Base-by-base conservation (phyloP, 257 asterid species). In the Petrea volubilis region DNA sequence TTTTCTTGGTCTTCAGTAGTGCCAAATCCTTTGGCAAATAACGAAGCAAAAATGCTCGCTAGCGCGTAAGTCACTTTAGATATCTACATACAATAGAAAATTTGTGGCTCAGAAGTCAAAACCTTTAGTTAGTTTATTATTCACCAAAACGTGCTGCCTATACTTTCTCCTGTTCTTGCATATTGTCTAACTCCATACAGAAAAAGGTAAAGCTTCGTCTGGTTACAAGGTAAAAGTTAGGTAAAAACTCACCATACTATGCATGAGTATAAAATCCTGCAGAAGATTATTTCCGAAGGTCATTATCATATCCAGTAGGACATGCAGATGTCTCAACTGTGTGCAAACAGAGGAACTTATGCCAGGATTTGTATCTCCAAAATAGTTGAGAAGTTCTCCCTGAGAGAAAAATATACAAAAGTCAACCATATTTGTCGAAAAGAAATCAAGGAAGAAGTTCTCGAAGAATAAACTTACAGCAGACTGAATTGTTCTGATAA, bases 11-110 rank as follows among this genome's bases (percentile, higher is more conserved):
- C 97, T 62, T 92, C 94, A 21, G 72, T 55, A 50, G 79, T 73
- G 47, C 99, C 98, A 77, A 74, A 90, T 29, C 98, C 99, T 79
- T 85, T 84, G 64, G 90, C 77, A 73, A 90, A 90, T 57, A 95
- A 78, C 14, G 93, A 82, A 64, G 88, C 80, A 57, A 90, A 84
- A 61, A 85, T 70, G 63, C 90, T 86, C 23, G 95, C 90, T 33
- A 95, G 99, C 53, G 78, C 90, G 69, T 77, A 82, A 67, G 95
- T 86, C 81, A 88, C 71, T 68, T 75, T 67, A 33, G 93, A 90
- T 44, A 91, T 87, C 99, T 94, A 76, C 60, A 74, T 34, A 68
- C 50, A 76, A 46, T 53, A 68, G 43, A 36, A 49, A 56, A 55
- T 40, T 62, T 5, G 40, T 13, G 55, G 44, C 34, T 74, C 36